Evolutionary conservation across 2,329 filamentous ascomycete species (phyloP).

Genomic region (Aureobasidium uvarum): DNA sequence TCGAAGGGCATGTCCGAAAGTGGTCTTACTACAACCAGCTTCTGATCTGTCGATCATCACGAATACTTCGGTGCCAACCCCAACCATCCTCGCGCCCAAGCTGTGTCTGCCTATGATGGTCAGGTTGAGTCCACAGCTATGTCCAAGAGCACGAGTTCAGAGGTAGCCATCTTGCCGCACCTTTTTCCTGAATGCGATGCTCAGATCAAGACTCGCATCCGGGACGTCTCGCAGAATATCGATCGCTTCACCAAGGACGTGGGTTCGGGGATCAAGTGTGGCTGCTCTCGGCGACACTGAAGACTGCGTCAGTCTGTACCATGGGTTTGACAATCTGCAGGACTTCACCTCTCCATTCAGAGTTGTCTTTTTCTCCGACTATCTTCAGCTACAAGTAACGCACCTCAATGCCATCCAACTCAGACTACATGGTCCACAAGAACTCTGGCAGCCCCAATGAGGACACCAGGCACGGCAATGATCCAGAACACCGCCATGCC

Average conservation of each 20-base stretch:
- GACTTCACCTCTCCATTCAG: no score
- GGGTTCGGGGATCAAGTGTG: slow-evolving; percentile 51
- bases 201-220: slow-evolving; percentile 55
- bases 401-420: no score
- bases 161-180: no score
- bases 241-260: slow-evolving; percentile 55
- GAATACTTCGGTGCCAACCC: not conserved
- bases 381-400: no score
- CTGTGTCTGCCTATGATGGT: slow-evolving; percentile 31
- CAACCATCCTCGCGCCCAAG: not conserved
- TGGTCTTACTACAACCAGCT: slow-evolving; percentile 23
- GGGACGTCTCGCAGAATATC: slow-evolving; percentile 71
- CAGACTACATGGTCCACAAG: no score
- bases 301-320: no score
- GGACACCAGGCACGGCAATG: no score
- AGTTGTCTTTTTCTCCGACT: no score
- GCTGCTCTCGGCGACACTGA: no score
- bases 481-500: not conserved
- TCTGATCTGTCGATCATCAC: slow-evolving; percentile 29
- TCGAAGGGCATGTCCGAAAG: slow-evolving; percentile 28
- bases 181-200: slow-evolving; percentile 50
- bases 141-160: slow-evolving; percentile 9
- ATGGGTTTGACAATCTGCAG: no score
- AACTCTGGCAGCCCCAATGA: no score
- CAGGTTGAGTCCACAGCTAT: slow-evolving; percentile 33